Percentiles rank a stretch among this genome's conserved stretches.
These are phyloP conservation scores for Parasarocladium wereldwijsianum DNA, from an alignment of 2,329 filamentous ascomycete genomes.

Conservation along the genomic window DNA sequence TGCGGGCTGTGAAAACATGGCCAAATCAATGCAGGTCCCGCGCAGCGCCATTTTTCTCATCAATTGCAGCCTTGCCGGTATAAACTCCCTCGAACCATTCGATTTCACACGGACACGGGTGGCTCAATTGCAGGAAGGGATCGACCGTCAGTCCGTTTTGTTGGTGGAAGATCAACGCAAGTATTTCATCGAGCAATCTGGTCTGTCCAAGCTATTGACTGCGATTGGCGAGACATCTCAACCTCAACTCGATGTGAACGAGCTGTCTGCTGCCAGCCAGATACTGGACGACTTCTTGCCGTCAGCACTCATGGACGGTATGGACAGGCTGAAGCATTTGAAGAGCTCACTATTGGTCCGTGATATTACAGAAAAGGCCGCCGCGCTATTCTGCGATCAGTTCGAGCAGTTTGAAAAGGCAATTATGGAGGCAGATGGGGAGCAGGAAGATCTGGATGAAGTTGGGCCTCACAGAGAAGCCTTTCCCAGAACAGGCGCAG, in stretches of 20 bases:
- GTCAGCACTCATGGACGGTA: constrained; percentile 82
- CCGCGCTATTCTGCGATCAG: constrained; percentile 69
- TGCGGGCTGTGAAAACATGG: constrained; percentile 55
- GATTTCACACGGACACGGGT: constrained; percentile 47
- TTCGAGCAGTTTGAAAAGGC: constrained; percentile 51
- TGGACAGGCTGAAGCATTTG: constrained; percentile 62
- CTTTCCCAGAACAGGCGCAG: constrained; percentile 44
- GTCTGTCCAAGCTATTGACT: constrained; percentile 26
- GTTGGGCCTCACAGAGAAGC: constrained; percentile 15
- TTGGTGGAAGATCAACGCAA: constrained; percentile 54
- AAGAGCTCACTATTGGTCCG: constrained; percentile 59
- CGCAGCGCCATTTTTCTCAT: constrained; percentile 54
- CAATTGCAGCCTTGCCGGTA: constrained; percentile 53
- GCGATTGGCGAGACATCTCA: constrained; percentile 31
- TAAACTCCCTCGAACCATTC: constrained; percentile 39
- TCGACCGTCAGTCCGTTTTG: constrained; percentile 38
- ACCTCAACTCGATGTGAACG: constrained; percentile 40
- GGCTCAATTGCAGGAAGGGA: constrained; percentile 37
- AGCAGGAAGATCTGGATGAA: constrained; percentile 8
- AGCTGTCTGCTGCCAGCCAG: constrained; percentile 54
- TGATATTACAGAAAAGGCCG: constrained; percentile 67
- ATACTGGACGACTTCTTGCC: constrained; percentile 81
- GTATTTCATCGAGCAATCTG: constrained; percentile 64
- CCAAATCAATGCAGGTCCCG: constrained; percentile 42
- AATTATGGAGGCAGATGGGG: constrained; percentile 27